Evolutionary conservation across 106 monocot species (phyloP).

Genomic region (Xerophyta viscosa): DNA sequence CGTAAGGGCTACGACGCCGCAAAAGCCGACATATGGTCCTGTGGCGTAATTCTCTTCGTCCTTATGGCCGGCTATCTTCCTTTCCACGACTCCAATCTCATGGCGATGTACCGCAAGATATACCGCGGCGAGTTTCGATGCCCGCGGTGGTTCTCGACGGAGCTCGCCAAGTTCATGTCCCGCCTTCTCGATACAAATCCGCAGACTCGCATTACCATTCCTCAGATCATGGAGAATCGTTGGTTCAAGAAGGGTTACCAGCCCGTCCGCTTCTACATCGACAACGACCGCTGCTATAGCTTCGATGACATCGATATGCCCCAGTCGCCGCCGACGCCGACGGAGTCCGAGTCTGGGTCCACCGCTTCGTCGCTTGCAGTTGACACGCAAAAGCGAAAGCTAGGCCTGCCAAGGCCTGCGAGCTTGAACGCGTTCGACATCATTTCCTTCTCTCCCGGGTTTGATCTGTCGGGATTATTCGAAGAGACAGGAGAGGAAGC

Average conservation of each 20-base stretch:
- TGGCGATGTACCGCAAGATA: slow-evolving; percentile 38
- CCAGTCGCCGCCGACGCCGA: neutral
- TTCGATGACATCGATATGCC: slow-evolving; percentile 1
- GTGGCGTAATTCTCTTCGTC: slow-evolving; percentile 31
- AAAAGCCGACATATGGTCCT: slow-evolving; percentile 33
- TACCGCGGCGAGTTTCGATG: slow-evolving; percentile 29
- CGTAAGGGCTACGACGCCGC: slow-evolving; percentile 27
- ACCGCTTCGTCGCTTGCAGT: neutral
- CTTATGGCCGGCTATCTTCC: slow-evolving; percentile 35
- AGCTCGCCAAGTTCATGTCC: slow-evolving; percentile 8
- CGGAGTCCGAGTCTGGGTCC: slow-evolving; percentile 7
- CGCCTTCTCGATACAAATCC: slow-evolving; percentile 34
- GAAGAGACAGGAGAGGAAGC: slow-evolving; percentile 22
- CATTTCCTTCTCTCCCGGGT: slow-evolving; percentile 22
- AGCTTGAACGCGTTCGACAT: slow-evolving; percentile 27
- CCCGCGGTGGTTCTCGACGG: slow-evolving; percentile 28
- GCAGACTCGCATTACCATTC: slow-evolving; percentile 29
- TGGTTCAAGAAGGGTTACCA: slow-evolving; percentile 38
- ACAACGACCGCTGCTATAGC: slow-evolving; percentile 12
- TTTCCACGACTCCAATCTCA: slow-evolving; percentile 21
- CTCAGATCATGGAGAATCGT: slow-evolving; percentile 29
- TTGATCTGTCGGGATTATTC: slow-evolving; percentile 24
- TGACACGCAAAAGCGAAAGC: neutral
- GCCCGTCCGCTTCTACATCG: slow-evolving; percentile 13
- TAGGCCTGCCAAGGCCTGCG: slow-evolving; percentile 20